phyloP scores from a whole-genome alignment of 306 rosid species.

The apple (Malus domestica) region DNA sequence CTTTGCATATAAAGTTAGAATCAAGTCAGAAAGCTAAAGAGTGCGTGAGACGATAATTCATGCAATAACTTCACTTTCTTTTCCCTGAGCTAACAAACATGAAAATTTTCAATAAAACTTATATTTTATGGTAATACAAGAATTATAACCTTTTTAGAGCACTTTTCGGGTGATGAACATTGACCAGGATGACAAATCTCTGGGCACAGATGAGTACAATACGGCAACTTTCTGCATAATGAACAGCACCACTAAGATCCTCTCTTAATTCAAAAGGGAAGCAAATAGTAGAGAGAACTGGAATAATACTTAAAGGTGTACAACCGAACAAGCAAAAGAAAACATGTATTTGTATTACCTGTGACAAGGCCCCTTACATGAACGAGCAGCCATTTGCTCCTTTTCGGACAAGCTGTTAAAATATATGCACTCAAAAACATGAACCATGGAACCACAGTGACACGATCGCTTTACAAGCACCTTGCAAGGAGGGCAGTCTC shows the following conservation, averaged over 20 bases:
- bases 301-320: not conserved
- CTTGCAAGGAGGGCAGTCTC: constrained; percentile 84
- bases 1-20: constrained; percentile 34
- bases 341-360: constrained; percentile 41
- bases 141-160: constrained; percentile 70
- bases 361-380: constrained; percentile 88
- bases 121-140: not conserved
- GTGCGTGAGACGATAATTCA: not conserved
- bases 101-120: not conserved
- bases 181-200: constrained; percentile 83
- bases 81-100: not conserved
- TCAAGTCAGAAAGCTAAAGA: constrained; percentile 17
- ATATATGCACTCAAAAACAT: constrained; percentile 84
- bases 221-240: constrained; percentile 75
- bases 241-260: constrained; percentile 16
- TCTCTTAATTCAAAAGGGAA: constrained; percentile 5
- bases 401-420: constrained; percentile 62
- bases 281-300: not conserved
- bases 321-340: not conserved
- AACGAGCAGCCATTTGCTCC: constrained; percentile 58
- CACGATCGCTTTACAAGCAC: constrained; percentile 80
- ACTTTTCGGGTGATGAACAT: constrained; percentile 75
- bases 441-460: constrained; percentile 92
- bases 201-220: constrained; percentile 88
- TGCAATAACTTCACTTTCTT: not conserved